A percentile compares a stretch with the other conserved stretches of the same genome.
Conservation (phyloP, 495 filamentous ascomycete species). For the Cercophora newfieldiana region DNA sequence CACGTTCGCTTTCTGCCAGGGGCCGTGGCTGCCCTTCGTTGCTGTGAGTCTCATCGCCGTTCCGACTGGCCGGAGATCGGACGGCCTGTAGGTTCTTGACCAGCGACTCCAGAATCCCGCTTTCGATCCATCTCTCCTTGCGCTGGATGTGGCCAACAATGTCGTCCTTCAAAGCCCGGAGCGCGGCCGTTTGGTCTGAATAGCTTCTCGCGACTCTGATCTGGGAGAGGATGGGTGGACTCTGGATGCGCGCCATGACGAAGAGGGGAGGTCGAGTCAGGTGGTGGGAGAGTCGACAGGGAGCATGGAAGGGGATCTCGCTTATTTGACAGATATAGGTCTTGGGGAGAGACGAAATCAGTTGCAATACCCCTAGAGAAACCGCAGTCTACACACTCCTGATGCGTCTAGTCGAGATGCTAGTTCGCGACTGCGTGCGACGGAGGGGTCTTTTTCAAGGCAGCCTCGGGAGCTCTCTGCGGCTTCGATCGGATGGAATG, state of each 20-base stretch:
- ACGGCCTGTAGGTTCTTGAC: slow-evolving; percentile 57
- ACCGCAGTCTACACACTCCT: neutral
- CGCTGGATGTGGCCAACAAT: slow-evolving; percentile 83
- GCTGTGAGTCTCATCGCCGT: slow-evolving; percentile 39
- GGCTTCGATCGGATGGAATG: neutral
- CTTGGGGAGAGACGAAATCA: neutral
- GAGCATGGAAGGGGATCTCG: neutral
- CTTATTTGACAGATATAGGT: neutral
- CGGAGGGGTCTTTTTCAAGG: neutral
- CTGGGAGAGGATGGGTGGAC: slow-evolving; percentile 57
- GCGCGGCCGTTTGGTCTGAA: slow-evolving; percentile 60
- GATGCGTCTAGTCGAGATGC: neutral
- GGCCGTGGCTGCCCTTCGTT: slow-evolving; percentile 26
- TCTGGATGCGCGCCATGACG: slow-evolving; percentile 35
- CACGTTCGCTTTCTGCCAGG: slow-evolving; percentile 58
- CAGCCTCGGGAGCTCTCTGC: neutral
- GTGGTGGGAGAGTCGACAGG: neutral
- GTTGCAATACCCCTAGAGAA: neutral
- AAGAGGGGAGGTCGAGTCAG: neutral
- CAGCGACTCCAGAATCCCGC: slow-evolving; percentile 69
- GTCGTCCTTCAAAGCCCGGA: slow-evolving; percentile 81
- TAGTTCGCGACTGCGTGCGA: neutral
- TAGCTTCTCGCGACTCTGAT: slow-evolving; percentile 61
- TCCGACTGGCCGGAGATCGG: slow-evolving; percentile 24
- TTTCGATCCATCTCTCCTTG: slow-evolving; percentile 73